phyloP scores from a whole-genome alignment of 2,329 filamentous ascomycete species.

The Pseudogymnoascus destructans region DNA sequence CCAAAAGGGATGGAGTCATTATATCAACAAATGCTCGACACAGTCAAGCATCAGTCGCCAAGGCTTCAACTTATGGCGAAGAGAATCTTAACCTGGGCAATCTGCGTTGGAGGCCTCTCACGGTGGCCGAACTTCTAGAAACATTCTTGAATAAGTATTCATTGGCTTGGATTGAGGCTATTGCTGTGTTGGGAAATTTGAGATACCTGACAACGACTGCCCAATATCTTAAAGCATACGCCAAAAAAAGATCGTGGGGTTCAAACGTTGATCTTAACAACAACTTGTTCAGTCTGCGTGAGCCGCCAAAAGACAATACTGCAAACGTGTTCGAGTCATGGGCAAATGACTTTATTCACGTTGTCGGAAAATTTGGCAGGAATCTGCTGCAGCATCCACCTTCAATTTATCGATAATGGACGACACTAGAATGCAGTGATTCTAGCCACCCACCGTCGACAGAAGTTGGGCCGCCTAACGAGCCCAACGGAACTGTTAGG shows the following conservation, averaged over 20 bases:
- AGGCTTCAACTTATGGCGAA: neutral
- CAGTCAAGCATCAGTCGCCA: neutral
- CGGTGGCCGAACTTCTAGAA: neutral
- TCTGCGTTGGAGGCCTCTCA: neutral
- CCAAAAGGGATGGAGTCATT: neutral
- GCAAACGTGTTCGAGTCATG: neutral
- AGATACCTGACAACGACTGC: neutral
- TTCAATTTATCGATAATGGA: slow-evolving; percentile 11
- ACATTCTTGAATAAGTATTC: neutral
- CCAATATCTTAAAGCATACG: neutral
- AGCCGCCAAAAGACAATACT: neutral
- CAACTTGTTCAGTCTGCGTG: neutral
- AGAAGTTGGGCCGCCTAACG: neutral
- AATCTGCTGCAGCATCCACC: neutral
- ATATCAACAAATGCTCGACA: neutral
- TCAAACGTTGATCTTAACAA: neutral
- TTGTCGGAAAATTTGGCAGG: slow-evolving; percentile 12
- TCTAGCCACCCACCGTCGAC: neutral
- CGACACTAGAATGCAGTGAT: neutral
- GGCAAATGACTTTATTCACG: slow-evolving; percentile 10
- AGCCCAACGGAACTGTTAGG: neutral
- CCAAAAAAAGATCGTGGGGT: neutral
- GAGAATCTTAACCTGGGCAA: neutral
- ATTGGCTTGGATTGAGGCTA: neutral
- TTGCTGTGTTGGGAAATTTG: neutral